phyloP scores from a whole-genome alignment of 1,284 basidiomycete species.

The Boletus sp. region DNA sequence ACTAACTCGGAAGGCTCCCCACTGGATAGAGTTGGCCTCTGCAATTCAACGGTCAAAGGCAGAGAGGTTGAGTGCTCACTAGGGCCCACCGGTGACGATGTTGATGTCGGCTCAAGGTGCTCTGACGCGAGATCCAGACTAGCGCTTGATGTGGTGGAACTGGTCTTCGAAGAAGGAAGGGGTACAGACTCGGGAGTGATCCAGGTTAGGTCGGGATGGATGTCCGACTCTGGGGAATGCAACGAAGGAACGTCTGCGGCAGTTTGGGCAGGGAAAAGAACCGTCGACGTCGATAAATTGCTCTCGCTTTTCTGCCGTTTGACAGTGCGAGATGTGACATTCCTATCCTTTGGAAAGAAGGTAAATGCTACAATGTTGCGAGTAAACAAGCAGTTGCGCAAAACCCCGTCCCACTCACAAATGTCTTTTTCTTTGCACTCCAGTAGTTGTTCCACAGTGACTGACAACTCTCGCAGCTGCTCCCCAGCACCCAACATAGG shows the following conservation, averaged over 20 bases:
- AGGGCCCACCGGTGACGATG: slow-evolving; percentile 21
- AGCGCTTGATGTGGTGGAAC: slow-evolving; percentile 28
- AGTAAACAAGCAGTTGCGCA: too few species aligned
- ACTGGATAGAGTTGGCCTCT: slow-evolving; percentile 20
- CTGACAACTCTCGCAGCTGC: too few species aligned
- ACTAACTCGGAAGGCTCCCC: slow-evolving; percentile 34
- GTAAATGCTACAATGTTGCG: too few species aligned
- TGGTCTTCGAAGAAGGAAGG: slow-evolving; percentile 38
- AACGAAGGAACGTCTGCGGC: slow-evolving; percentile 31
- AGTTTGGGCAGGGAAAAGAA: slow-evolving; percentile 16
- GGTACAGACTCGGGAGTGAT: slow-evolving; percentile 38
- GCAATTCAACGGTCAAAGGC: slow-evolving; percentile 21
- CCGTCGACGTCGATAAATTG: too few species aligned
- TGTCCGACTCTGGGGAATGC: slow-evolving; percentile 28
- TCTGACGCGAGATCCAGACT: slow-evolving; percentile 26
- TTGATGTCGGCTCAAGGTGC: slow-evolving; percentile 13
- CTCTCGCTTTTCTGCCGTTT: too few species aligned
- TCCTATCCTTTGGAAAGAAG: too few species aligned
- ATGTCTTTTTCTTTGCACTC: too few species aligned
- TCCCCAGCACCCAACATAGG: too few species aligned
- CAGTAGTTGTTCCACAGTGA: too few species aligned
- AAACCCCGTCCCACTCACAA: too few species aligned
- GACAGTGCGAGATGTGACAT: too few species aligned
- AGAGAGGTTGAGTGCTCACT: slow-evolving; percentile 25
- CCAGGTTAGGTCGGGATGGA: slow-evolving; percentile 24